Conservation (phyloP, 1,284 basidiomycete species). For the Serendipita sp. region DNA sequence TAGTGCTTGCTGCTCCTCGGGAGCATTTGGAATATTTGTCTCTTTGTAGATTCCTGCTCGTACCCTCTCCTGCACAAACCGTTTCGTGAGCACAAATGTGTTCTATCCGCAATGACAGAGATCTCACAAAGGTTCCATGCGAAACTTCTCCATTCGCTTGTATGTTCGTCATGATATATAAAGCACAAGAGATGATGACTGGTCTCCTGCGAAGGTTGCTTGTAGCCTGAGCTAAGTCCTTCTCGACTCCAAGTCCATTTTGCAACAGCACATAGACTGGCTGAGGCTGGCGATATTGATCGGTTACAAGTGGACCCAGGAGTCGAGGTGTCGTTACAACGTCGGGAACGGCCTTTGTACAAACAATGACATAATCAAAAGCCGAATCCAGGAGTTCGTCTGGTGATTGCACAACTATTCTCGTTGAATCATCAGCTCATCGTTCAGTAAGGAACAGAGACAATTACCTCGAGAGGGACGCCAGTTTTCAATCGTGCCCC, state of each 20-base stretch:
- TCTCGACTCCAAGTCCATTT: slow-evolving; percentile 66
- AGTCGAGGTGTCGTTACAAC: slow-evolving; percentile 40
- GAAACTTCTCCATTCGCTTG: slow-evolving; percentile 32
- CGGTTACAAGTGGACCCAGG: slow-evolving; percentile 41
- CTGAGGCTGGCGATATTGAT: slow-evolving; percentile 26
- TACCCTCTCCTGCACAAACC: slow-evolving; percentile 31
- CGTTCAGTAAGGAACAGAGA: slow-evolving; percentile 15
- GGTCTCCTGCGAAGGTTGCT: slow-evolving; percentile 27
- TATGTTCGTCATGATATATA: slow-evolving; percentile 41
- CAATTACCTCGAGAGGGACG: slow-evolving; percentile 38
- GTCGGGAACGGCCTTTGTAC: slow-evolving; percentile 65
- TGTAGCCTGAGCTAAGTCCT: slow-evolving; percentile 43
- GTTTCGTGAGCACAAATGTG: no score
- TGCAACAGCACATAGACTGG: slow-evolving; percentile 57
- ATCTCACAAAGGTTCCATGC: slow-evolving; percentile 35
- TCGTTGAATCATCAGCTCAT: not conserved
- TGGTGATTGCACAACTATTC: slow-evolving; percentile 42
- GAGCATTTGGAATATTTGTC: slow-evolving; percentile 17
- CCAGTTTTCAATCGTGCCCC: slow-evolving; percentile 44
- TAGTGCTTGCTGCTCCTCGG: slow-evolving; percentile 31
- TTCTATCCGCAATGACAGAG: not conserved
- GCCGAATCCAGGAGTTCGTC: slow-evolving; percentile 39
- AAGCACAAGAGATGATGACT: slow-evolving; percentile 35
- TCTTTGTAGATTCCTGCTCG: slow-evolving; percentile 38
- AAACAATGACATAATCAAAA: slow-evolving; percentile 50